Evolutionary conservation across 2,329 filamentous ascomycete species (phyloP), one percentile per base, ranked within the genome.

Genomic region (Herpotrichia juniperi): DNA sequence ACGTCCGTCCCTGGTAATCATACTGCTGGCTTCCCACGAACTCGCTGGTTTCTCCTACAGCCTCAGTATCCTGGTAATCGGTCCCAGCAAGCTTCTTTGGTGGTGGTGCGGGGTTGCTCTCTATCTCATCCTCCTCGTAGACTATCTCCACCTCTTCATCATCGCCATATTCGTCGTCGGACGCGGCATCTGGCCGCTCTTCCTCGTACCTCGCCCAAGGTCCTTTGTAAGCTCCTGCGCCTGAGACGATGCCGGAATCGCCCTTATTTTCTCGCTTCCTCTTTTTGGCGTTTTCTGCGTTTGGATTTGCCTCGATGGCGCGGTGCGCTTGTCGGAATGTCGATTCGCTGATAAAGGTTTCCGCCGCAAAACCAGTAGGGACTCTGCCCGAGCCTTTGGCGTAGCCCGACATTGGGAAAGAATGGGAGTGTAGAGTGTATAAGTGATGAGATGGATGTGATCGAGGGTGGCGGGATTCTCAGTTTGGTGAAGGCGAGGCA

Each of bases 1-100:
- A 99, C 28, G 93, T 96, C 59, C 94, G 83, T 42, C 94, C 94
- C 72, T 96, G 90, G 78, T 99, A 99, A 73, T 99, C 94, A 79
- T 87, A 88, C 75, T 94, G 81, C 68, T 90, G 81, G 34, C 83
- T 83, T 56, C 93, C 94, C 67, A 96, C 89, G 76, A 97, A 99
- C 39, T 87, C 87, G 37, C 88, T 92, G 46, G 88, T 94, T 78
- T 99, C 94, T 44, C 74, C 75, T 42, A 73, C 74, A 0, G 71
- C 73, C 46, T 75, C 74, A n/a, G 71, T 73, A 49, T 79, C 73
- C 30, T 71, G 73, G 58, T 81, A 81, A 42, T 81, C 83, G 35
- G 69, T 84, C 2, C 79, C 83, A 1, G 86, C 85, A 16, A 72
- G 66, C 30, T 77, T 88, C 37, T 75, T 76, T 2, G 80, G 86